phyloP scores from a whole-genome alignment of 2,329 filamentous ascomycete species.

The Penicillium sp. region DNA sequence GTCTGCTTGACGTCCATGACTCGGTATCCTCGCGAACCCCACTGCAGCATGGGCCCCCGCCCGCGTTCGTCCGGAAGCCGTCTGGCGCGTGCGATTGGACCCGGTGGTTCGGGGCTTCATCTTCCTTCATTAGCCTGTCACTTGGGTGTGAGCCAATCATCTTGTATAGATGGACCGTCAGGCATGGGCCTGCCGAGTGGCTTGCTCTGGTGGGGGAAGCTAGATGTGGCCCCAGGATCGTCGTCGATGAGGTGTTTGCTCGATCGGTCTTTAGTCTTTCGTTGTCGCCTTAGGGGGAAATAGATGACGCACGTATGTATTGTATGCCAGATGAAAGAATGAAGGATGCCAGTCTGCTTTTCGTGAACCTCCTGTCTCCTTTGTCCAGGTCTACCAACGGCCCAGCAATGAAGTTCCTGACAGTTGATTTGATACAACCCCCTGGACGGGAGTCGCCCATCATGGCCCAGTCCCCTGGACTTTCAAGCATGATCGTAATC shows the following conservation, averaged over 20 bases:
- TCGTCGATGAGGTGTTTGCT: constrained; percentile 1
- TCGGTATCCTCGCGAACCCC: neutral
- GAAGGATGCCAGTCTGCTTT: neutral
- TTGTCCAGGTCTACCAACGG: neutral
- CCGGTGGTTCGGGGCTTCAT: constrained; percentile 9
- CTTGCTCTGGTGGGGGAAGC: constrained; percentile 16
- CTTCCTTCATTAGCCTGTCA: constrained; percentile 12
- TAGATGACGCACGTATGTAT: neutral
- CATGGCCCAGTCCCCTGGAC: neutral
- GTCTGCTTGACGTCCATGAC: constrained; percentile 3
- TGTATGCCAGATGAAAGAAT: neutral
- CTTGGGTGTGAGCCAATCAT: neutral
- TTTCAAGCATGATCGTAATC: neutral
- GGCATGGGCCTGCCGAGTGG: constrained; percentile 14
- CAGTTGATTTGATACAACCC: neutral
- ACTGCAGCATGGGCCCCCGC: constrained; percentile 1
- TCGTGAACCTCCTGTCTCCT: neutral
- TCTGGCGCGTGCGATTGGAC: constrained; percentile 18
- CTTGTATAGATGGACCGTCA: neutral
- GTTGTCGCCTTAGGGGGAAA: neutral
- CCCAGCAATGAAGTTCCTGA: neutral
- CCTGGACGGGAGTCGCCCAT: neutral
- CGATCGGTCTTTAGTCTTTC: neutral
- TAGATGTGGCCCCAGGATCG: constrained; percentile 4
- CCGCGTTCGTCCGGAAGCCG: constrained; percentile 10